Percentiles rank a stretch among this genome's conserved stretches.
phyloP scores from a whole-genome alignment of 106 monocot species.

The Phalaenopsis equestris region DNA sequence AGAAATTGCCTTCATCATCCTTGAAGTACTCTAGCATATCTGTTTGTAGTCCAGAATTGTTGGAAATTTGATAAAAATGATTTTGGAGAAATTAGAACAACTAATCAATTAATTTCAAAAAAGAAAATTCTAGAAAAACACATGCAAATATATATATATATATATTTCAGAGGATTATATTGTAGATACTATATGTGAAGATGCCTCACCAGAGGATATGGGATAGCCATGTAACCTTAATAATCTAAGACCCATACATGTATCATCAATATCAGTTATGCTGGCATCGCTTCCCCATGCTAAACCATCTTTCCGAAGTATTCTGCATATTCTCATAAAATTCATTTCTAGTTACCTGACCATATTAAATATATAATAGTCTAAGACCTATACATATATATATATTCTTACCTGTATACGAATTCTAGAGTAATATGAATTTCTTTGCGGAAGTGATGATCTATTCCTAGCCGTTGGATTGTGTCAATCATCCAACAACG shows the following conservation, averaged over 20 bases:
- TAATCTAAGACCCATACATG: slow-evolving; percentile 29
- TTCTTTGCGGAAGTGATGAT: slow-evolving; percentile 24
- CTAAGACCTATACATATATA: too few relatives aligned
- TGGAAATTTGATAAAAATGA: too few relatives aligned
- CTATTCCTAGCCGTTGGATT: slow-evolving; percentile 25
- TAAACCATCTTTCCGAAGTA: slow-evolving; percentile 18
- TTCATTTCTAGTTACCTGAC: background rate
- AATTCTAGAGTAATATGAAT: slow-evolving; percentile 11
- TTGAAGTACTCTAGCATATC: slow-evolving; percentile 18
- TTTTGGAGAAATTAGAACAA: too few relatives aligned
- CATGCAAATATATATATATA: background rate
- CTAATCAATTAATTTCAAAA: too few relatives aligned
- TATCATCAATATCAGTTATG: slow-evolving; percentile 22
- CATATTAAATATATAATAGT: background rate
- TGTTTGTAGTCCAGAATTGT: background rate
- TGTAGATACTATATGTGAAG: too few relatives aligned
- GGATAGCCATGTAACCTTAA: slow-evolving; percentile 20
- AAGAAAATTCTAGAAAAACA: background rate
- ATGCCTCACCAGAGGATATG: slow-evolving; percentile 17
- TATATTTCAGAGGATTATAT: too few relatives aligned
- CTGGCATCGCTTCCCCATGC: slow-evolving; percentile 22
- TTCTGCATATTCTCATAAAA: slow-evolving; percentile 3
- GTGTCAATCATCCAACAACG: slow-evolving; percentile 29
- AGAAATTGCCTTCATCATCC: slow-evolving; percentile 16
- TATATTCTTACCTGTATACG: slow-evolving; percentile 15